phyloP scores from a whole-genome alignment of 768 basidiomycete genomes.

The Coprinopsis cinerea region DNA sequence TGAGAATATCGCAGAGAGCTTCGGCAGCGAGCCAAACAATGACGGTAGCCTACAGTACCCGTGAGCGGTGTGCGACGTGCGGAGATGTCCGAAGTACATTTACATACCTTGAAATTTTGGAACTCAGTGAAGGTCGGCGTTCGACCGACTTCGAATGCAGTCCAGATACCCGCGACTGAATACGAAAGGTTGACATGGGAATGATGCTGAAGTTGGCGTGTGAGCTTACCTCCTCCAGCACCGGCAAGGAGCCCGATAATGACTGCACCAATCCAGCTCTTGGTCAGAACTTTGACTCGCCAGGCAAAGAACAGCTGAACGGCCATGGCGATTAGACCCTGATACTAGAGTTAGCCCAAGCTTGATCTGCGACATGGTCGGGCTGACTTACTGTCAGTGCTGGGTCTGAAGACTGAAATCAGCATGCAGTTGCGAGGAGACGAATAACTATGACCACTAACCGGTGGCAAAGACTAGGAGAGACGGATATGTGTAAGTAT shows the following conservation, averaged over 20 bases:
- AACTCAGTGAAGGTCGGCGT: constrained; percentile 13
- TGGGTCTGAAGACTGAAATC: no score
- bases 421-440: neutral
- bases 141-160: constrained; percentile 11
- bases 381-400: constrained; percentile 8
- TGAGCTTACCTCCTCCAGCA: constrained; percentile 11
- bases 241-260: constrained; percentile 6
- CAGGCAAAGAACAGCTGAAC: constrained; percentile 16
- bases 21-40: constrained; percentile 14
- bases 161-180: constrained; percentile 9
- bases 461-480: constrained; percentile 36
- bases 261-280: constrained; percentile 8
- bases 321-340: constrained; percentile 13
- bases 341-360: neutral
- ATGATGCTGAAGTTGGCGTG: neutral
- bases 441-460: neutral
- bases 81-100: neutral
- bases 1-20: constrained; percentile 11
- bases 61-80: neutral
- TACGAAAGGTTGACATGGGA: neutral
- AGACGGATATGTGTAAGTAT: neutral
- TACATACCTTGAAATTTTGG: constrained; percentile 13
- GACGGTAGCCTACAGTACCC: constrained; percentile 8
- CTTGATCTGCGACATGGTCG: neutral
- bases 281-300: constrained; percentile 13